phyloP scores from a whole-genome alignment of 2,329 filamentous ascomycete species.

The Helminthosporium solani region DNA sequence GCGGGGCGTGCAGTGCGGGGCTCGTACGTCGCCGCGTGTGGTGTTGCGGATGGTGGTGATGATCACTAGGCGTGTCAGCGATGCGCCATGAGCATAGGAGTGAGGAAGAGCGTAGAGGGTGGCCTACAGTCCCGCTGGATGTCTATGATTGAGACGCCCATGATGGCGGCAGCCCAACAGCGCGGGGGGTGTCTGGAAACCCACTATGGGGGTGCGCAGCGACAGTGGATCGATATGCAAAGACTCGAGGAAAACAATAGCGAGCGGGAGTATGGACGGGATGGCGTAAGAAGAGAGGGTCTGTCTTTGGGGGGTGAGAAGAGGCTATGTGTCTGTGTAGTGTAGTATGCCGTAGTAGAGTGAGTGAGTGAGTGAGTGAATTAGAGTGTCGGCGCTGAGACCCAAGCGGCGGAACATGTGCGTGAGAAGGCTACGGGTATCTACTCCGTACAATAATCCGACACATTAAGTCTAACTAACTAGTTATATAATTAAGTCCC shows the following conservation, averaged over 20 bases:
- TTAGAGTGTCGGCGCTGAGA: background rate
- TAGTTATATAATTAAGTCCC: too few relatives aligned
- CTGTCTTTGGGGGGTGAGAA: too few relatives aligned
- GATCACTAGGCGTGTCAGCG: conserved; percentile 58
- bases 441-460: too few relatives aligned
- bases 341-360: too few relatives aligned
- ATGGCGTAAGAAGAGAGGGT: too few relatives aligned
- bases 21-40: conserved; percentile 74
- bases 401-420: background rate
- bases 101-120: conserved; percentile 2
- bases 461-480: too few relatives aligned
- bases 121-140: conserved; percentile 72
- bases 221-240: too few relatives aligned
- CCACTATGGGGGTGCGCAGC: background rate
- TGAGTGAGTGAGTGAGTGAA: too few relatives aligned
- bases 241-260: background rate
- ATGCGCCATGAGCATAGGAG: too few relatives aligned
- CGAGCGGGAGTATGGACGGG: background rate
- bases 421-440: background rate
- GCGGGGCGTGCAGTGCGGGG: conserved; percentile 3
- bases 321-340: too few relatives aligned
- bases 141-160: conserved; percentile 82
- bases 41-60: conserved; percentile 73
- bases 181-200: background rate
- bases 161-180: conserved; percentile 49